Evolutionary conservation across 768 basidiomycete genomes (phyloP), one percentile per base, ranked within the genome.

Genomic region (Termitomyces sp.): DNA sequence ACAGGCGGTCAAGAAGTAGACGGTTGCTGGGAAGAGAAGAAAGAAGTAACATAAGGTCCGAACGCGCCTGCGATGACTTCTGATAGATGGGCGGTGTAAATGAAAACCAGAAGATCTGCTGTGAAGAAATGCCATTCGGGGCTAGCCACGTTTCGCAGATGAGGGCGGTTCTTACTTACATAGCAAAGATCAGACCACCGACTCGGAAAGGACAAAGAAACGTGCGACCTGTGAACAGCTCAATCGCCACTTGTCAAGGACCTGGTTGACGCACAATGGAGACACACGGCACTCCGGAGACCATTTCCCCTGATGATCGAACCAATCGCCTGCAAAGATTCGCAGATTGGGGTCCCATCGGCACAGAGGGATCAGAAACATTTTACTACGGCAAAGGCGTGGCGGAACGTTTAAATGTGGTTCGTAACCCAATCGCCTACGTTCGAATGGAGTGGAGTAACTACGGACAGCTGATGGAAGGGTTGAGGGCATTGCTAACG

Each of bases 301-400:
- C 49, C 28, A 33, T 22, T 39, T n/a, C 16, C 45, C 56, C 52
- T 51, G 58, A 60, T 24, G 20, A 46, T 57, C 49, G 55, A 35
- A 36, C 54, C 28, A 46, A 57, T 53, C 61, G 55, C 53, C 61
- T 62, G n/a, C 39, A 59, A 40, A 61, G 64, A 57, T 65, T 62
- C 32, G 55, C 35, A 51, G 61, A 65, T 45, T 65, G 64, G 64
- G 54, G 57, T 40, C 42, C 50, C 11, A 40, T 64, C 39, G 48
- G 20, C 12, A 15, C 57, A 24, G 33, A 44, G 12, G 36, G 33
- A 44, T 24, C 54, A 12, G 49, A 49, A 36, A 13, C 57, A 18
- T 69, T 69, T 59, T 68, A 66, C 50, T 59, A 64, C 11, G 67
- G 68, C 3, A 50, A 51, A 35, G 59, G 52, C 7, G 68, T 69